Percentiles rank a stretch among this genome's conserved stretches.
phyloP scores from a whole-genome alignment of 1,284 basidiomycete genomes.

The Ganoderma lucidum region DNA sequence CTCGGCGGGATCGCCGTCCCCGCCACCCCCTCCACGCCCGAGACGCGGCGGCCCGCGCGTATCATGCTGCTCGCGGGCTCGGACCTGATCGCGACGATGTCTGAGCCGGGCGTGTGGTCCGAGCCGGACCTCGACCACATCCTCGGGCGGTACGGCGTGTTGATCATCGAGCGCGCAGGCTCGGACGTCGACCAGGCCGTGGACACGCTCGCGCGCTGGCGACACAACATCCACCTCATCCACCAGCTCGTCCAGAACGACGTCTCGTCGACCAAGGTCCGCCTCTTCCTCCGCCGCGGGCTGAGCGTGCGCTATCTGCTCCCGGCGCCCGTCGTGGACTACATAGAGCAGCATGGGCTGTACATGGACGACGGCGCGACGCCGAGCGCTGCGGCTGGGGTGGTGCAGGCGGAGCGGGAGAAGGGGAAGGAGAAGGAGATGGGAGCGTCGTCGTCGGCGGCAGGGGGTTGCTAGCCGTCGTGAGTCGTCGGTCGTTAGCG shows the following conservation, averaged over 20 bases:
- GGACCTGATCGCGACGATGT: slow-evolving; percentile 98
- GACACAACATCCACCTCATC: slow-evolving; percentile 93
- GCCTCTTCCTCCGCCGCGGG: slow-evolving; percentile 90
- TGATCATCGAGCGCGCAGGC: slow-evolving; percentile 96
- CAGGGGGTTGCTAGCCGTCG: neutral
- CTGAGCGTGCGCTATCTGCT: slow-evolving; percentile 95
- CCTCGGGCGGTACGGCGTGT: slow-evolving; percentile 91
- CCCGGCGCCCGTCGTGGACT: slow-evolving; percentile 92
- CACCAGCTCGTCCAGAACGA: slow-evolving; percentile 99
- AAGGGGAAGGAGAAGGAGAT: slow-evolving; percentile 52
- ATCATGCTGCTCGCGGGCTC: slow-evolving; percentile 97
- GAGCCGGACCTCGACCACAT: slow-evolving; percentile 97
- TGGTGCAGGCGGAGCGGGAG: slow-evolving; percentile 44
- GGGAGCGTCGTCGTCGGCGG: slow-evolving; percentile 15
- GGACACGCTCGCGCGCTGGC: slow-evolving; percentile 79
- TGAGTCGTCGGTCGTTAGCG: neutral
- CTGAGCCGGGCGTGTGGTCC: slow-evolving; percentile 98
- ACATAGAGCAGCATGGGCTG: slow-evolving; percentile 86
- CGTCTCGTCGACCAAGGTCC: slow-evolving; percentile 94
- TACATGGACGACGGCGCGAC: slow-evolving; percentile 69
- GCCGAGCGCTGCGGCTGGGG: slow-evolving; percentile 33
- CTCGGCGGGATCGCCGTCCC: slow-evolving; percentile 66
- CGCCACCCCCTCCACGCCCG: neutral
- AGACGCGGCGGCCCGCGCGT: slow-evolving; percentile 58
- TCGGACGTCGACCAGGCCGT: slow-evolving; percentile 89